Evolutionary conservation across 768 basidiomycete genomes (phyloP).

Genomic region (Auriscalpium vulgare): DNA sequence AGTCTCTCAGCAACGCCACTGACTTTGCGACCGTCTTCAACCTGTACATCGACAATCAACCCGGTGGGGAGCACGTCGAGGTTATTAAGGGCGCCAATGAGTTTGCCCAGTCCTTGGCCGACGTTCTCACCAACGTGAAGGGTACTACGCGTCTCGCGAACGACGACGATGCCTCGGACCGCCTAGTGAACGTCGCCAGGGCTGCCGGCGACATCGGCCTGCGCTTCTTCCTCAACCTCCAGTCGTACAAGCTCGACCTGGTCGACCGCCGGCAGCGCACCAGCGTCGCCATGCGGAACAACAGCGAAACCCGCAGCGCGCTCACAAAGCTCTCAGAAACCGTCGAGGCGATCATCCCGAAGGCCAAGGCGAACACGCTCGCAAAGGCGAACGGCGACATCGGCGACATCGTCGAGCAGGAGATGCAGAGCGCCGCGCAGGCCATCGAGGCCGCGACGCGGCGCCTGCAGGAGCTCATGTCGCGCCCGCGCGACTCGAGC

Average conservation of each 20-base stretch:
- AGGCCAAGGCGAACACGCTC: slow-evolving; percentile 63
- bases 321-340: slow-evolving; percentile 81
- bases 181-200: slow-evolving; percentile 79
- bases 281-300: slow-evolving; percentile 85
- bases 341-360: slow-evolving; percentile 81
- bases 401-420: slow-evolving; percentile 91
- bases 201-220: slow-evolving; percentile 80
- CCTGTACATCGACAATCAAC: slow-evolving; percentile 78
- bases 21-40: slow-evolving; percentile 96
- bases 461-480: slow-evolving; percentile 85
- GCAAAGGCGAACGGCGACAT: slow-evolving; percentile 85
- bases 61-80: slow-evolving; percentile 91
- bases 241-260: slow-evolving; percentile 89
- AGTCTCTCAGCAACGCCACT: slow-evolving; percentile 87
- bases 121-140: slow-evolving; percentile 90
- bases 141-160: slow-evolving; percentile 89
- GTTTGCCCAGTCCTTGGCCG: slow-evolving; percentile 86
- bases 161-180: slow-evolving; percentile 89
- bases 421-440: slow-evolving; percentile 88
- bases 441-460: slow-evolving; percentile 92
- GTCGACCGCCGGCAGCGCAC: slow-evolving; percentile 63
- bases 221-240: slow-evolving; percentile 90
- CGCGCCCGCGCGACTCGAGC: slow-evolving; percentile 79
- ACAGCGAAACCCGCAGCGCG: slow-evolving; percentile 75
- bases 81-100: slow-evolving; percentile 98